Evolutionary conservation across 805 yeast species (phyloP).

Genomic region (Saccharomyces paradoxus): DNA sequence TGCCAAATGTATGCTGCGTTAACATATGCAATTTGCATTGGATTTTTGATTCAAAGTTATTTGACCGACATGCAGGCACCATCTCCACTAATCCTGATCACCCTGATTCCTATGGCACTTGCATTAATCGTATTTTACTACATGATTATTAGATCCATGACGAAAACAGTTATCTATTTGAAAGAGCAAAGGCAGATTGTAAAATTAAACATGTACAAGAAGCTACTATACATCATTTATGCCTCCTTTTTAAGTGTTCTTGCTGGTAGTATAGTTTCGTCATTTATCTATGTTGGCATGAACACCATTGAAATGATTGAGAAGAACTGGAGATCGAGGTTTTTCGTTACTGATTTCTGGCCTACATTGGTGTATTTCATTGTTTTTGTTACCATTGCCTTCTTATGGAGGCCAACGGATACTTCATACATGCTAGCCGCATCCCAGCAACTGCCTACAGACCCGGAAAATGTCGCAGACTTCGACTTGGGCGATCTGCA

Average conservation of each 20-base stretch:
- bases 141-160: conserved; percentile 62
- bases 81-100: conserved; percentile 43
- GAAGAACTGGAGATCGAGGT: conserved; percentile 84
- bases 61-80: conserved; percentile 43
- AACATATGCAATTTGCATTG: conserved; percentile 47
- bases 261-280: conserved; percentile 61
- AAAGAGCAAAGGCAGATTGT: conserved; percentile 84
- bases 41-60: conserved; percentile 49
- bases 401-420: conserved; percentile 96
- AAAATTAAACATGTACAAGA: conserved; percentile 79
- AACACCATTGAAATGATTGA: conserved; percentile 71
- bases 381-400: conserved; percentile 74
- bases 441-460: conserved; percentile 84
- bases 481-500: conserved; percentile 53
- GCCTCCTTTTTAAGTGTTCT: conserved; percentile 62
- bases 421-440: conserved; percentile 92
- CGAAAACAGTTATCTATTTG: conserved; percentile 63
- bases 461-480: conserved; percentile 60
- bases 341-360: conserved; percentile 89
- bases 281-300: conserved; percentile 65
- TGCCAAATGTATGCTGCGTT: conserved; percentile 51
- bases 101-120: conserved; percentile 63
- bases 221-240: conserved; percentile 65
- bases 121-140: conserved; percentile 68
- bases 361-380: conserved; percentile 80